Percentiles rank a stretch among this genome's conserved stretches.
Conservation (phyloP, 306 rosid species). For the Dalbergia cultrata region DNA sequence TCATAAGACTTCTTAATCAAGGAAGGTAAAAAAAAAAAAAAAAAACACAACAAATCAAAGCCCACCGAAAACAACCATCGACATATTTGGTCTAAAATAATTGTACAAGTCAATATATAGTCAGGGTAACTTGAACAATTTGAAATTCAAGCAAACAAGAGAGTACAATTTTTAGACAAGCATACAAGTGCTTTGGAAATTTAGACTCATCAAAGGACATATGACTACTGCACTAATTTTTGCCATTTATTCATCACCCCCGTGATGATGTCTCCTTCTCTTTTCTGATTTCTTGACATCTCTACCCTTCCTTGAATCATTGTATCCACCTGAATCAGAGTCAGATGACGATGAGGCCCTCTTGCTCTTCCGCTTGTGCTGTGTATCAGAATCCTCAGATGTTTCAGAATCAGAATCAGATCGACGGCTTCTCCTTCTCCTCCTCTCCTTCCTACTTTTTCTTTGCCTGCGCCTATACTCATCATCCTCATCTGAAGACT, state of each 20-base stretch:
- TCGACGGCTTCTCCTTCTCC: conserved; percentile 61
- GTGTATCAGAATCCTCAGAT: conserved; percentile 58
- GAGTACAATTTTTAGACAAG: too few relatives aligned
- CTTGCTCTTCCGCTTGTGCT: conserved; percentile 56
- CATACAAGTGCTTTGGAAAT: neutral
- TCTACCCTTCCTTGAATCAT: conserved; percentile 56
- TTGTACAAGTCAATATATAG: neutral
- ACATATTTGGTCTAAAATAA: neutral
- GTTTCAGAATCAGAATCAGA: conserved; percentile 64
- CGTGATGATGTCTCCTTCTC: conserved; percentile 44
- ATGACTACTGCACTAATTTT: conserved; percentile 5
- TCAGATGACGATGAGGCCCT: conserved; percentile 54
- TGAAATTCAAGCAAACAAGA: neutral
- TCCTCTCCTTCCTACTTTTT: conserved; percentile 54
- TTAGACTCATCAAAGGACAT: neutral
- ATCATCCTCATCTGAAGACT: conserved; percentile 34
- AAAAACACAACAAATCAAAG: neutral
- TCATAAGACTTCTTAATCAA: too few relatives aligned
- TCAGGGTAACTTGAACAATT: neutral
- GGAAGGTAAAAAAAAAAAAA: too few relatives aligned
- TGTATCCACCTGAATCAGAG: conserved; percentile 52
- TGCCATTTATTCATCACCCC: conserved; percentile 47
- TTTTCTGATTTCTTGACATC: conserved; percentile 65
- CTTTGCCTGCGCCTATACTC: neutral
- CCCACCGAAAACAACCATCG: neutral